Evolutionary conservation across 1,139 yeast species (phyloP).

Genomic region (Yamadazyma dushanensis): DNA sequence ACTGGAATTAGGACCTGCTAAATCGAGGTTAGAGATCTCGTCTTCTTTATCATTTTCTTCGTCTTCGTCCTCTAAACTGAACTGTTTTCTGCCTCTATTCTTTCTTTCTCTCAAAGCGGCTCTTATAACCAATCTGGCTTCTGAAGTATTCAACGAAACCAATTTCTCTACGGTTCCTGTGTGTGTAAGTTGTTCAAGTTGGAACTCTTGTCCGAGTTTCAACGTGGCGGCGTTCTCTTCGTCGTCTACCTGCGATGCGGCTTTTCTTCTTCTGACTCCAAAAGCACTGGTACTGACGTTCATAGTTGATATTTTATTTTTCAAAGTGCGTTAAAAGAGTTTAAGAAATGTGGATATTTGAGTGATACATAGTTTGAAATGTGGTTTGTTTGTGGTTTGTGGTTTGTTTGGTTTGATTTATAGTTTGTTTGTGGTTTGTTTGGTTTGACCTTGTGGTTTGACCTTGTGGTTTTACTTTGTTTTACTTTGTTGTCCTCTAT

Average conservation of each 20-base stretch:
- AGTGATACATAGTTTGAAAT: too few species aligned
- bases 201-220: slow-evolving; percentile 91
- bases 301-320: too few species aligned
- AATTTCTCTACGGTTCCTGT: slow-evolving; percentile 75
- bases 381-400: too few species aligned
- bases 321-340: too few species aligned
- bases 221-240: slow-evolving; percentile 90
- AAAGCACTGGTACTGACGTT: slow-evolving; percentile 88
- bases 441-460: neutral
- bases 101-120: slow-evolving; percentile 86
- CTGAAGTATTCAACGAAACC: slow-evolving; percentile 83
- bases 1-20: slow-evolving; percentile 60
- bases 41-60: slow-evolving; percentile 55
- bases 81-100: slow-evolving; percentile 23
- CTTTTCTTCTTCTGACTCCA: slow-evolving; percentile 69
- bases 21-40: slow-evolving; percentile 65
- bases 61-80: slow-evolving; percentile 34
- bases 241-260: slow-evolving; percentile 64
- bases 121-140: slow-evolving; percentile 84
- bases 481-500: slow-evolving; percentile 1
- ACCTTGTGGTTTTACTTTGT: too few species aligned
- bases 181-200: slow-evolving; percentile 74
- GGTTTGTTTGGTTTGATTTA: neutral
- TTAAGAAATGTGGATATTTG: too few species aligned
- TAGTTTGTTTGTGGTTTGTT: neutral